A percentile compares a stretch with the other conserved stretches of the same genome.
Conservation (phyloP, 2,329 filamentous ascomycete species). For the Parastagonospora nodorum region DNA sequence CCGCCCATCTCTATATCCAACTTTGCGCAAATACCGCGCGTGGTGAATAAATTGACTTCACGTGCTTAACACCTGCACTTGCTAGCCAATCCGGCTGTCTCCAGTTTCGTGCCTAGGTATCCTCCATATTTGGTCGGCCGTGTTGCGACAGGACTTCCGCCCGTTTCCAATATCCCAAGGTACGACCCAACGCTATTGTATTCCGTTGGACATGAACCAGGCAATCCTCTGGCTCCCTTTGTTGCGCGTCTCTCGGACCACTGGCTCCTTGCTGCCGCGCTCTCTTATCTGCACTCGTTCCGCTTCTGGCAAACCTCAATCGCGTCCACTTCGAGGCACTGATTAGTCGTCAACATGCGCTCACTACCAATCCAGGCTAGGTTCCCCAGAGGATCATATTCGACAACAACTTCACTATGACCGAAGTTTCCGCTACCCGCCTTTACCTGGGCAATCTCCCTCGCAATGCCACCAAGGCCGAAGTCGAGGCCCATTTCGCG, state of each 20-base stretch:
- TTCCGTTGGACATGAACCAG: conserved; percentile 24
- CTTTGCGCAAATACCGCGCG: conserved; percentile 17
- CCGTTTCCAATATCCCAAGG: conserved; percentile 21
- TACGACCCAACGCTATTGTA: conserved; percentile 31
- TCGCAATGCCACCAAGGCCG: conserved; percentile 93
- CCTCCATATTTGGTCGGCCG: conserved; percentile 20
- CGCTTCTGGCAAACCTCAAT: conserved; percentile 29
- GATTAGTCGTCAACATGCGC: conserved; percentile 33
- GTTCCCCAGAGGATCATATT: conserved; percentile 24
- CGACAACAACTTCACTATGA: conserved; percentile 57
- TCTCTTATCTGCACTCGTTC: conserved; percentile 21
- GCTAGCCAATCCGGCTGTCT: conserved; percentile 9
- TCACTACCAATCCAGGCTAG: conserved; percentile 44
- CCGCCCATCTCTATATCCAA: conserved; percentile 25
- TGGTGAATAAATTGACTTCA: conserved; percentile 14
- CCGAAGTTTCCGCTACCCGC: conserved; percentile 90
- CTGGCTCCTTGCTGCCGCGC: conserved; percentile 26
- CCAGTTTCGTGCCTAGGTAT: conserved; percentile 25
- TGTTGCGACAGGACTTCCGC: conserved; percentile 23
- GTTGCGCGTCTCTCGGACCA: conserved; percentile 30
- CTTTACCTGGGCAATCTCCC: conserved; percentile 98
- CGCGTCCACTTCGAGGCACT: conserved; percentile 29
- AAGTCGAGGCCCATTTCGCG: conserved; percentile 94
- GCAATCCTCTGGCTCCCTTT: conserved; percentile 29
- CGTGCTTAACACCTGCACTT: conserved; percentile 13